phyloP scores from a whole-genome alignment of 2,329 filamentous ascomycete species.

The Penicillium sp. region DNA sequence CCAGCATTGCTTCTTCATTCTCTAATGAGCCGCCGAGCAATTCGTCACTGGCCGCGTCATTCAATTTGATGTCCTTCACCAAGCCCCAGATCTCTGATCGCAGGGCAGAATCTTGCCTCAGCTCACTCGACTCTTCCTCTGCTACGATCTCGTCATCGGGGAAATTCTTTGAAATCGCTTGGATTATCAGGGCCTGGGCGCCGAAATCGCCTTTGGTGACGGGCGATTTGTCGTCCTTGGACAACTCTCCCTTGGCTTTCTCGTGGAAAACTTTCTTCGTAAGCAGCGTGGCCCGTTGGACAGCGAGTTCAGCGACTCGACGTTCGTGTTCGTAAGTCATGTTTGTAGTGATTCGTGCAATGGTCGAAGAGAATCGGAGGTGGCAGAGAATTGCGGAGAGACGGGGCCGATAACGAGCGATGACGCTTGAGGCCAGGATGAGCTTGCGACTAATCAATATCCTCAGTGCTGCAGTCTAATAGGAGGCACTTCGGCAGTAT shows the following conservation, averaged over 20 bases:
- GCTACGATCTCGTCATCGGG: slow-evolving; percentile 87
- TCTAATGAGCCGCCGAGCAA: slow-evolving; percentile 66
- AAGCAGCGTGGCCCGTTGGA: slow-evolving; percentile 74
- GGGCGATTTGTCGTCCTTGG: slow-evolving; percentile 92
- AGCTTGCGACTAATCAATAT: slow-evolving; percentile 14
- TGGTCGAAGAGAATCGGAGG: slow-evolving; percentile 19
- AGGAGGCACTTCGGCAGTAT: neutral
- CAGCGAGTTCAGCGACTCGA: slow-evolving; percentile 77
- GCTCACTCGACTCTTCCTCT: slow-evolving; percentile 83
- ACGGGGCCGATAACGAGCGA: slow-evolving; percentile 37
- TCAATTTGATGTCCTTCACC: slow-evolving; percentile 67
- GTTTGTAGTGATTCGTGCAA: slow-evolving; percentile 23
- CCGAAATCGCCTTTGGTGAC: slow-evolving; percentile 98
- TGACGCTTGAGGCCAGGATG: slow-evolving; percentile 41
- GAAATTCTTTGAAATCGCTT: slow-evolving; percentile 83
- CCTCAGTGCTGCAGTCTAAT: neutral
- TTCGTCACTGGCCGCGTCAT: slow-evolving; percentile 61
- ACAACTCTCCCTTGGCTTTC: slow-evolving; percentile 88
- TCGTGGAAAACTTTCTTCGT: slow-evolving; percentile 78
- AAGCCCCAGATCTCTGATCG: slow-evolving; percentile 78
- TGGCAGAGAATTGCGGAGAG: slow-evolving; percentile 36
- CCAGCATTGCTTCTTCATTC: slow-evolving; percentile 59
- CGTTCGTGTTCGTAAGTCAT: slow-evolving; percentile 71
- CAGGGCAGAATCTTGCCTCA: slow-evolving; percentile 67
- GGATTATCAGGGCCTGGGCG: slow-evolving; percentile 93